Percentiles rank a stretch among this genome's conserved stretches.
These are phyloP conservation scores for Saturnispora serradocipensis DNA, from an alignment of 805 yeast species.

Conservation along the genomic window DNA sequence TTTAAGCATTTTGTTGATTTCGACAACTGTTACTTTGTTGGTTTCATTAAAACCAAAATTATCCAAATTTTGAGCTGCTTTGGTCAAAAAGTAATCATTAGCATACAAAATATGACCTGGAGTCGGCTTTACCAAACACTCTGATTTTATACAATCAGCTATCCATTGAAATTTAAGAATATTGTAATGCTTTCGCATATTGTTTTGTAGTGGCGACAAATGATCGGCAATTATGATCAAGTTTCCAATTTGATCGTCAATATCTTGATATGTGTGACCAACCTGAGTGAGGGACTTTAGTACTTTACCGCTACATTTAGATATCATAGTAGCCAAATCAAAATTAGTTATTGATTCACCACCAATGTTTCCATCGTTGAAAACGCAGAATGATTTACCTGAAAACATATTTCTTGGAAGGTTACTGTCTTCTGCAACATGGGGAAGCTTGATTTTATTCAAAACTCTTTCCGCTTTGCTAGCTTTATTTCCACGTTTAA, in stretches of 20 bases:
- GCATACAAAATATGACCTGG: conserved; percentile 42
- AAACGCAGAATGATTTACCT: conserved; percentile 39
- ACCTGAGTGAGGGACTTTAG: conserved; percentile 1
- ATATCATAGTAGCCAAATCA: conserved; percentile 28
- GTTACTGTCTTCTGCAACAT: not conserved
- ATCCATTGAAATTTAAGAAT: conserved; percentile 66
- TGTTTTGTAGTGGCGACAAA: not conserved
- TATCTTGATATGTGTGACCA: not conserved
- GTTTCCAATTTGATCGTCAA: not conserved
- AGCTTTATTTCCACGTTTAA: not conserved
- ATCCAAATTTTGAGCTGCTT: conserved; percentile 39
- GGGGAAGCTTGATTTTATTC: conserved; percentile 1
- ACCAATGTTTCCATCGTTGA: conserved; percentile 36
- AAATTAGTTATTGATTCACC: conserved; percentile 22
- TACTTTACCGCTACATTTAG: conserved; percentile 44
- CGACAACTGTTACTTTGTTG: conserved; percentile 12
- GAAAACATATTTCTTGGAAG: conserved; percentile 29
- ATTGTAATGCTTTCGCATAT: conserved; percentile 33
- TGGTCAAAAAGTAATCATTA: not conserved
- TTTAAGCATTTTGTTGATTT: not conserved
- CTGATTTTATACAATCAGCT: conserved; percentile 46
- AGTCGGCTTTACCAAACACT: conserved; percentile 43
- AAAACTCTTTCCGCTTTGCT: conserved; percentile 2
- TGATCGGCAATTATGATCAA: conserved; percentile 31
- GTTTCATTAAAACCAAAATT: conserved; percentile 53